Conservation (phyloP, 768 basidiomycete genomes). For the Suillus americanus region DNA sequence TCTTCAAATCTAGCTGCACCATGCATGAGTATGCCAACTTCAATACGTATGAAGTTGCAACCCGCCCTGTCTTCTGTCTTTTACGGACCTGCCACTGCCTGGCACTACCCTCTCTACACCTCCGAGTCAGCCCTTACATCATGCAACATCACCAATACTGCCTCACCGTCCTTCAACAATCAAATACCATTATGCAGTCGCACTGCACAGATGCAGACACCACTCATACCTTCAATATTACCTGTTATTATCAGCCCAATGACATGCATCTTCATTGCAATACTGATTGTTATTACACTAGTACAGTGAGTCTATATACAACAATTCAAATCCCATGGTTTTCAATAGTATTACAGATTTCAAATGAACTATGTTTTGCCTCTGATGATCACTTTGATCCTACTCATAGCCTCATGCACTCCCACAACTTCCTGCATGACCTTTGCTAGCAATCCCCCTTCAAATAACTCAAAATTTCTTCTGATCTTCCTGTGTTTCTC, state of each 20-base stretch:
- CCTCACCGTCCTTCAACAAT: too few relatives aligned
- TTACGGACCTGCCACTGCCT: constrained; percentile 47
- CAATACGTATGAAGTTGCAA: constrained; percentile 70
- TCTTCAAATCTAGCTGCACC: constrained; percentile 75
- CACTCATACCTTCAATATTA: too few relatives aligned
- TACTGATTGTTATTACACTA: background rate
- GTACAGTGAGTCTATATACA: background rate
- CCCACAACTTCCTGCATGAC: background rate
- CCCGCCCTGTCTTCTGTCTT: too few relatives aligned
- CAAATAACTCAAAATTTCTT: too few relatives aligned
- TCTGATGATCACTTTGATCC: background rate
- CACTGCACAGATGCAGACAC: too few relatives aligned
- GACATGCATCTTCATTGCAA: too few relatives aligned
- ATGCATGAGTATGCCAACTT: constrained; percentile 86
- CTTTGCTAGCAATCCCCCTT: background rate
- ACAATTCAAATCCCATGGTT: background rate
- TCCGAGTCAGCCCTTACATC: background rate
- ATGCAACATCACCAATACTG: too few relatives aligned
- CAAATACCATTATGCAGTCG: too few relatives aligned
- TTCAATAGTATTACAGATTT: background rate
- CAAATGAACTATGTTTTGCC: background rate
- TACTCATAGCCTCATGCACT: background rate
- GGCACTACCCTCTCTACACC: constrained; percentile 25
- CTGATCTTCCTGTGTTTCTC: background rate
- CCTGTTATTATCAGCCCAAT: too few relatives aligned